These are phyloP conservation scores for Corylus heterophylla DNA, from an alignment of 306 rosid genomes.

Conservation along the genomic window DNA sequence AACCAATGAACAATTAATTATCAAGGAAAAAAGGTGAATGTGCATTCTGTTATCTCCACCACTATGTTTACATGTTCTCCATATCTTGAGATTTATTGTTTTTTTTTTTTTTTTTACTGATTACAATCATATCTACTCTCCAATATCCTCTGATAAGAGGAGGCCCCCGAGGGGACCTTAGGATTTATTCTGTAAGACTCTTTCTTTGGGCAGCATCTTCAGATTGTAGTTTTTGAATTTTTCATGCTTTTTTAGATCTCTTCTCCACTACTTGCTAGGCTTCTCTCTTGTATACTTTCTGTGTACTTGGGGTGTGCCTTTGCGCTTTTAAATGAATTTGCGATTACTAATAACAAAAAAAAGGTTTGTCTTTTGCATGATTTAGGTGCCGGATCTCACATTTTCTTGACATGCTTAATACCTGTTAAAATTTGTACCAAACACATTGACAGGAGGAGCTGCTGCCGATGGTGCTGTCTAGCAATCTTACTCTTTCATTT, in stretches of 20 bases:
- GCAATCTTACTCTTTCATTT: constrained; percentile 85
- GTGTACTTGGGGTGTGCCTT: too few relatives aligned
- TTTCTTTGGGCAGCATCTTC: too few relatives aligned
- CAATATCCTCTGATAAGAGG: background rate
- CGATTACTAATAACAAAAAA: too few relatives aligned
- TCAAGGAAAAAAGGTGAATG: background rate
- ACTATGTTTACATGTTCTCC: background rate
- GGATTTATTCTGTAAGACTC: too few relatives aligned
- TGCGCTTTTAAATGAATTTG: too few relatives aligned
- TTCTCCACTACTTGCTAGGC: too few relatives aligned
- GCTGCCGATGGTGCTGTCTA: constrained; percentile 73
- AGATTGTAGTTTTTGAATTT: too few relatives aligned
- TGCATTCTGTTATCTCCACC: constrained; percentile 7
- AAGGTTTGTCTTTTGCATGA: background rate
- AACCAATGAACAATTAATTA: background rate
- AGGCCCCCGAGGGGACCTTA: background rate
- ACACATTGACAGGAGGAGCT: constrained; percentile 75
- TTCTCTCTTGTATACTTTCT: too few relatives aligned
- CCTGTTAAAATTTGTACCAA: constrained; percentile 21
- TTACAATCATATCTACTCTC: background rate
- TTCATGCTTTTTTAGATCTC: too few relatives aligned
- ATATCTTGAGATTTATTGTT: background rate
- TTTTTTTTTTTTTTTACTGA: background rate
- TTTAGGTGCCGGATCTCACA: background rate
- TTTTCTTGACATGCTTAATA: background rate